Conservation (phyloP, 2,329 filamentous ascomycete genomes). For the Falciphora oryzae region DNA sequence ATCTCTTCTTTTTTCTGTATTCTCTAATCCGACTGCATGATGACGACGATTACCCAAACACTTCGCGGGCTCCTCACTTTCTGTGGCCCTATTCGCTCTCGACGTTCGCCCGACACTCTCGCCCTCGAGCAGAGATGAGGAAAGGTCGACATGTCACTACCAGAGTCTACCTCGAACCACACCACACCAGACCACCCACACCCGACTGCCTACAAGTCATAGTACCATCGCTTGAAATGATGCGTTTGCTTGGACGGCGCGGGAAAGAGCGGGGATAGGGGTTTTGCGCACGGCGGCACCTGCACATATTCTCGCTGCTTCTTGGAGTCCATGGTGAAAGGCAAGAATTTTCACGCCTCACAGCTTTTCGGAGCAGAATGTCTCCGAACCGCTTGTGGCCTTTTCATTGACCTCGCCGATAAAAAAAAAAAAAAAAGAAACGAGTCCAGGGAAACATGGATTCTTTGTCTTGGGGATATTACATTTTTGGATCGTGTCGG, state of each 20-base stretch:
- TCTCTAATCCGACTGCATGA: conserved; percentile 1
- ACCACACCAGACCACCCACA: not conserved
- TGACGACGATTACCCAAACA: conserved; percentile 1
- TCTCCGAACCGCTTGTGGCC: not conserved
- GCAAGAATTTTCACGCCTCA: not conserved
- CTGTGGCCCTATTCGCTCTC: not conserved
- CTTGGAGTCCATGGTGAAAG: not conserved
- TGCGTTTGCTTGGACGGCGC: not conserved
- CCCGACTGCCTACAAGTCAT: not conserved
- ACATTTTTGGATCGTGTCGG: not conserved
- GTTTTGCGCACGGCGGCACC: not conserved
- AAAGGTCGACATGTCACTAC: not conserved
- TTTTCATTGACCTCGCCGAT: not conserved
- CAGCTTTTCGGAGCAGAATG: not conserved
- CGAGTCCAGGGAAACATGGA: not conserved
- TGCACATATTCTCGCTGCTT: not conserved
- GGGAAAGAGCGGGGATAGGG: not conserved
- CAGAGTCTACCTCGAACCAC: not conserved
- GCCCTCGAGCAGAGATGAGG: not conserved
- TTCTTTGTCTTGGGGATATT: not conserved
- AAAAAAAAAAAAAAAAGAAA: not conserved
- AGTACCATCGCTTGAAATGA: not conserved
- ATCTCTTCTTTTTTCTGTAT: not conserved
- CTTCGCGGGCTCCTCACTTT: not conserved
- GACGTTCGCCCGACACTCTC: not conserved